phyloP scores from a whole-genome alignment of 495 filamentous ascomycete genomes.

The Trichoderma parareesei region DNA sequence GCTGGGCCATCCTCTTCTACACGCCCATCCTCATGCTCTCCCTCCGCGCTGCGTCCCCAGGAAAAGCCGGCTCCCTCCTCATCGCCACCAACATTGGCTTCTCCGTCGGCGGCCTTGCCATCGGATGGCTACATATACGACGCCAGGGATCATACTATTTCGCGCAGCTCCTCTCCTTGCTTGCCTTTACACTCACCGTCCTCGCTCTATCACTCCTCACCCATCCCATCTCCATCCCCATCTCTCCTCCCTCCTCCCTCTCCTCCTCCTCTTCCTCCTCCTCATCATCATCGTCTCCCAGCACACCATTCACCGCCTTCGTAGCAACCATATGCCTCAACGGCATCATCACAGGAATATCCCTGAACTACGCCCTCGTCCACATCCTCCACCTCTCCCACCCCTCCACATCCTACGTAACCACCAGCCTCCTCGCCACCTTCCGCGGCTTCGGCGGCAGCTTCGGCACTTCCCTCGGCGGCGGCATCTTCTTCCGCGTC shows the following conservation, averaged over 20 bases:
- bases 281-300: slow-evolving; percentile 34
- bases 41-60: slow-evolving; percentile 55
- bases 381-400: slow-evolving; percentile 64
- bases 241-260: too few relatives aligned
- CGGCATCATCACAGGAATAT: slow-evolving; percentile 59
- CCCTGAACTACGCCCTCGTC: slow-evolving; percentile 68
- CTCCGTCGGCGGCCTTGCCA: slow-evolving; percentile 57
- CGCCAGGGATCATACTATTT: slow-evolving; percentile 57
- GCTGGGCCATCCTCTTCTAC: slow-evolving; percentile 73
- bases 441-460: slow-evolving; percentile 67
- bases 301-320: slow-evolving; percentile 38
- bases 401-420: slow-evolving; percentile 57
- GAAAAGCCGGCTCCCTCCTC: slow-evolving; percentile 59
- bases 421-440: slow-evolving; percentile 59
- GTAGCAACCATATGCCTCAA: slow-evolving; percentile 52
- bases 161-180: slow-evolving; percentile 44
- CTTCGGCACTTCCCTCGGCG: slow-evolving; percentile 69
- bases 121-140: slow-evolving; percentile 63
- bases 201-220: slow-evolving; percentile 26
- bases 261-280: too few relatives aligned
- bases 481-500: slow-evolving; percentile 60
- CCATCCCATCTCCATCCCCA: too few relatives aligned
- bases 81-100: slow-evolving; percentile 73
- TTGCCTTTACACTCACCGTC: slow-evolving; percentile 35
- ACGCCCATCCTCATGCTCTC: slow-evolving; percentile 66